These are phyloP conservation scores for Akebia trifoliata DNA, from an alignment of 164 flowering plant species.

Conservation along the genomic window DNA sequence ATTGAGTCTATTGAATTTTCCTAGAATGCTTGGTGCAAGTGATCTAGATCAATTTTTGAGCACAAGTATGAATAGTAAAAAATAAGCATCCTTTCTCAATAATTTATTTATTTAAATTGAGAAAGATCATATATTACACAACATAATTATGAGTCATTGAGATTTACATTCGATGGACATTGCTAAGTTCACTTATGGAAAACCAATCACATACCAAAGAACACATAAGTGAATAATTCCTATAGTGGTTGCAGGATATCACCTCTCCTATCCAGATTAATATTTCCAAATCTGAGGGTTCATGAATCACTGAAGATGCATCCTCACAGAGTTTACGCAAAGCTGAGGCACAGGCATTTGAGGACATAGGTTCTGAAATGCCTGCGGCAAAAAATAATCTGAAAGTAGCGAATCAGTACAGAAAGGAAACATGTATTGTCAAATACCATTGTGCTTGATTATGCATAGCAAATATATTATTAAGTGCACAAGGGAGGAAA, in stretches of 20 bases:
- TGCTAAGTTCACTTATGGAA: neutral
- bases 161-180: too few relatives aligned
- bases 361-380: slow-evolving; percentile 55
- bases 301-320: slow-evolving; percentile 53
- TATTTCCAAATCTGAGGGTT: slow-evolving; percentile 77
- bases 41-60: too few relatives aligned
- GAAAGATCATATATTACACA: too few relatives aligned
- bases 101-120: too few relatives aligned
- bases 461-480: neutral
- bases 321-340: slow-evolving; percentile 92
- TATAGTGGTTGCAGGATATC: neutral
- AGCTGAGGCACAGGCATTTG: slow-evolving; percentile 74
- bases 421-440: neutral
- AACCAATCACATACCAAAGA: too few relatives aligned
- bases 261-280: slow-evolving; percentile 94
- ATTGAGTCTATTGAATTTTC: neutral
- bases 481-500: slow-evolving; percentile 1
- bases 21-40: too few relatives aligned
- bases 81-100: neutral
- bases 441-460: neutral
- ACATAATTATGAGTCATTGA: too few relatives aligned
- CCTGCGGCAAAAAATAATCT: slow-evolving; percentile 91
- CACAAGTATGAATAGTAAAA: too few relatives aligned
- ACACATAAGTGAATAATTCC: too few relatives aligned
- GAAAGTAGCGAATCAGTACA: slow-evolving; percentile 44